These are phyloP conservation scores for Diaporthe citrichinensis DNA, from an alignment of 2,329 filamentous ascomycete genomes.

Conservation along the genomic window DNA sequence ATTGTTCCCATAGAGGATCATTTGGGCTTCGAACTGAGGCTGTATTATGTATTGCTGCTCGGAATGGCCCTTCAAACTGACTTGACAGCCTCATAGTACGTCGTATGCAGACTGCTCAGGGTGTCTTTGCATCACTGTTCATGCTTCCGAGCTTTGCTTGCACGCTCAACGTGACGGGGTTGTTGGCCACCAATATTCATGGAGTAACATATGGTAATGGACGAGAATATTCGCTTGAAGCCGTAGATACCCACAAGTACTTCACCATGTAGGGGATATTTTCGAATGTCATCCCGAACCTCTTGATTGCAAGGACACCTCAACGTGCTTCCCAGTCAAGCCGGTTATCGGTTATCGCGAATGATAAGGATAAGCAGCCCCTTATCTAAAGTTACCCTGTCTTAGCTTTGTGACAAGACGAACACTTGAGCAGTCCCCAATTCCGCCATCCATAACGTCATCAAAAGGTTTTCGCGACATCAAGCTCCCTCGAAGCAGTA, in stretches of 20 bases:
- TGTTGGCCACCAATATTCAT: not conserved
- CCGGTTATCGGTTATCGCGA: not conserved
- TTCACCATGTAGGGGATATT: not conserved
- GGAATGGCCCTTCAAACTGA: not conserved
- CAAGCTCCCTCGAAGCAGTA: slow-evolving; percentile 24
- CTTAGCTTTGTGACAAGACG: not conserved
- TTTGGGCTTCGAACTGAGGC: not conserved
- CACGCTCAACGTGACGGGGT: not conserved
- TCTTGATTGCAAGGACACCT: too few relatives aligned
- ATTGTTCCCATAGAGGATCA: not conserved
- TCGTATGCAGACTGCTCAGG: not conserved
- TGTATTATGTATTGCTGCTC: not conserved
- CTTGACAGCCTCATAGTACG: too few relatives aligned
- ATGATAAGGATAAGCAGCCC: slow-evolving; percentile 16
- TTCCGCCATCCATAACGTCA: slow-evolving; percentile 36
- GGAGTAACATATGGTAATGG: not conserved
- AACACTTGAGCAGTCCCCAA: not conserved
- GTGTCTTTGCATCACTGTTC: not conserved
- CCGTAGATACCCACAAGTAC: not conserved
- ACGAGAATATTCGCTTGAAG: not conserved
- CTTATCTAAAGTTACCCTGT: slow-evolving; percentile 2
- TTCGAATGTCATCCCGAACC: not conserved
- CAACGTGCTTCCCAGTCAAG: not conserved
- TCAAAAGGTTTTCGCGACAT: slow-evolving; percentile 31
- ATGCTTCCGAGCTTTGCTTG: not conserved